Evolutionary conservation across 164 flowering plant genomes (phyloP).

Genomic region (Umbilicus rupestris): DNA sequence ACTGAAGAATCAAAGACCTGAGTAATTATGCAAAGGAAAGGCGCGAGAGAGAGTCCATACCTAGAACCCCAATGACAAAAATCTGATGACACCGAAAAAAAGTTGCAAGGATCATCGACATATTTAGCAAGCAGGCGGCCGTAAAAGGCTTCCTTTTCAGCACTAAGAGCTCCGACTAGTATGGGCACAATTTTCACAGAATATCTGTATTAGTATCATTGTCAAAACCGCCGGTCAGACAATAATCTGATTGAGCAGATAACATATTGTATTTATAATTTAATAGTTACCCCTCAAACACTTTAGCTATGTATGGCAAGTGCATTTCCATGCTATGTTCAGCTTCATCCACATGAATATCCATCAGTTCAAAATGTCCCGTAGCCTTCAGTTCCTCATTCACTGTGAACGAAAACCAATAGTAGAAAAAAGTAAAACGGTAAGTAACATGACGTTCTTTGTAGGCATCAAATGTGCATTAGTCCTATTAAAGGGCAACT

Average conservation of each 20-base stretch:
- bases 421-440: neutral
- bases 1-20: neutral
- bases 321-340: constrained; percentile 99
- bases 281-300: constrained; percentile 69
- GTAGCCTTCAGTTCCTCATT: constrained; percentile 77
- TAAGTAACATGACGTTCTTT: neutral
- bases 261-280: constrained; percentile 3
- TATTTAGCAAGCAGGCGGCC: constrained; percentile 78
- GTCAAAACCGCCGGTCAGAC: constrained; percentile 8
- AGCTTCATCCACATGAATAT: constrained; percentile 85
- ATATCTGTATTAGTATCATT: constrained; percentile 32
- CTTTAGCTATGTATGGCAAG: constrained; percentile 90
- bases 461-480: neutral
- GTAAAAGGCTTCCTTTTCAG: constrained; percentile 82
- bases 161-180: constrained; percentile 83
- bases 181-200: constrained; percentile 85
- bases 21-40: neutral
- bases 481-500: neutral
- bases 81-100: constrained; percentile 94
- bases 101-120: constrained; percentile 85
- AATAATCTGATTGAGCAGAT: neutral
- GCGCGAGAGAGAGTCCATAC: constrained; percentile 36
- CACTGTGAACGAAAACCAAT: constrained; percentile 26
- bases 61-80: constrained; percentile 98
- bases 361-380: constrained; percentile 89